Conservation (phyloP, 1,284 basidiomycete genomes). For the Marasmius oreades region DNA sequence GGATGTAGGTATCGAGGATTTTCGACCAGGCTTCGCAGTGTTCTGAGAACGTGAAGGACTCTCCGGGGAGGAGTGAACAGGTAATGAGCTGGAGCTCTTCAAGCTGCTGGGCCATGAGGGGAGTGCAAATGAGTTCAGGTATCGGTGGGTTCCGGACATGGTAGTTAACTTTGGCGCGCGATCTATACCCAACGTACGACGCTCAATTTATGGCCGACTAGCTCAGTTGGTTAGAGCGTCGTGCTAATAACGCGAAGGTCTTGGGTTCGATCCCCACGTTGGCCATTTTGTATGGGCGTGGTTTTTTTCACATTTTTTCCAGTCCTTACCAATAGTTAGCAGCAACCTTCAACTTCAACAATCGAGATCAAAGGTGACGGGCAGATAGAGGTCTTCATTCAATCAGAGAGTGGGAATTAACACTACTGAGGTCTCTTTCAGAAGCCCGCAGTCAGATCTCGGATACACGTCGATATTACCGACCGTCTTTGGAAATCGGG, state of each 20-base stretch:
- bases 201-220: not conserved
- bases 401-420: too few relatives aligned
- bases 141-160: not conserved
- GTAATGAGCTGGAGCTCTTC: constrained; percentile 52
- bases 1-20: constrained; percentile 16
- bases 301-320: not conserved
- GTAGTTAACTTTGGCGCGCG: too few relatives aligned
- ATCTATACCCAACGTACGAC: too few relatives aligned
- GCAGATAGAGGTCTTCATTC: not conserved
- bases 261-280: not conserved
- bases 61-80: constrained; percentile 59
- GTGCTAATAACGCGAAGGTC: not conserved
- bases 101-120: too few relatives aligned
- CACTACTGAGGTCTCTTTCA: too few relatives aligned
- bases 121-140: too few relatives aligned
- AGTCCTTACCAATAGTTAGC: not conserved
- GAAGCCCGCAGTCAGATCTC: too few relatives aligned
- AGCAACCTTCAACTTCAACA: not conserved
- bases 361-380: not conserved
- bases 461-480: too few relatives aligned
- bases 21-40: constrained; percentile 34
- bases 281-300: not conserved
- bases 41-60: constrained; percentile 43
- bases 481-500: too few relatives aligned
- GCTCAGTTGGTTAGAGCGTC: not conserved